These are phyloP conservation scores for Filosporella fistucella DNA, from an alignment of 495 filamentous ascomycete genomes.

Conservation along the genomic window DNA sequence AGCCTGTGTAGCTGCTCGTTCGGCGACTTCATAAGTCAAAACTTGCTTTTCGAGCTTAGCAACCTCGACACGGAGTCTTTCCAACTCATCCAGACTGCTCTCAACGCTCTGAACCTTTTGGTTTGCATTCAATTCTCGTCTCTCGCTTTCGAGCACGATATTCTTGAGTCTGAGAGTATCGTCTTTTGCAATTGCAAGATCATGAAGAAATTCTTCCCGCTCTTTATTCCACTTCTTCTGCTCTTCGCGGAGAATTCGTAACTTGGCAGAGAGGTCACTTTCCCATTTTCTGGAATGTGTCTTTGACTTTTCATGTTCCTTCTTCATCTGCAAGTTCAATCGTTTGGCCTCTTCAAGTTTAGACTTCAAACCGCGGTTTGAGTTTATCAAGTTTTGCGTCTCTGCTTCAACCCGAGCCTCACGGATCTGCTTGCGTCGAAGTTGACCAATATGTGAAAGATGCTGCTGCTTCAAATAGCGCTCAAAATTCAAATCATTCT, in stretches of 20 bases:
- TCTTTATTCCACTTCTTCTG: constrained; percentile 60
- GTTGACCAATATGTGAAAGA: constrained; percentile 66
- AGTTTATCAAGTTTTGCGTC: constrained; percentile 68
- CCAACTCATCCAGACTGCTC: constrained; percentile 53
- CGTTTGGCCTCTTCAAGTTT: constrained; percentile 65
- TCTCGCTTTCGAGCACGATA: constrained; percentile 56
- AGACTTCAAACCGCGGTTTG: constrained; percentile 62
- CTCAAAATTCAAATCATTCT: constrained; percentile 74
- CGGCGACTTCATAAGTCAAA: constrained; percentile 51
- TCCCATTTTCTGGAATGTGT: constrained; percentile 69
- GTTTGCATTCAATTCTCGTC: constrained; percentile 49
- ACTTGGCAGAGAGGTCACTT: constrained; percentile 53
- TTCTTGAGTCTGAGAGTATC: constrained; percentile 53
- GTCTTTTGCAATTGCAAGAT: constrained; percentile 43
- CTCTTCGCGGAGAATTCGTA: constrained; percentile 58
- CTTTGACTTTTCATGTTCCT: constrained; percentile 59
- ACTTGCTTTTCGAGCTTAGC: constrained; percentile 51
- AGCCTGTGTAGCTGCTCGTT: constrained; percentile 45
- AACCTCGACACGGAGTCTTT: constrained; percentile 51
- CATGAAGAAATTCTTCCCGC: constrained; percentile 43
- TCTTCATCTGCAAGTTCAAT: constrained; percentile 55
- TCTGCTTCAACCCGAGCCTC: constrained; percentile 70
- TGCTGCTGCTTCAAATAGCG: constrained; percentile 73
- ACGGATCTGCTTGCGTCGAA: constrained; percentile 61
- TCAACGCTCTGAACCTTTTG: constrained; percentile 57